Evolutionary conservation across 2,329 filamentous ascomycete genomes (phyloP).

Genomic region (Pseudogymnoascus sp.): DNA sequence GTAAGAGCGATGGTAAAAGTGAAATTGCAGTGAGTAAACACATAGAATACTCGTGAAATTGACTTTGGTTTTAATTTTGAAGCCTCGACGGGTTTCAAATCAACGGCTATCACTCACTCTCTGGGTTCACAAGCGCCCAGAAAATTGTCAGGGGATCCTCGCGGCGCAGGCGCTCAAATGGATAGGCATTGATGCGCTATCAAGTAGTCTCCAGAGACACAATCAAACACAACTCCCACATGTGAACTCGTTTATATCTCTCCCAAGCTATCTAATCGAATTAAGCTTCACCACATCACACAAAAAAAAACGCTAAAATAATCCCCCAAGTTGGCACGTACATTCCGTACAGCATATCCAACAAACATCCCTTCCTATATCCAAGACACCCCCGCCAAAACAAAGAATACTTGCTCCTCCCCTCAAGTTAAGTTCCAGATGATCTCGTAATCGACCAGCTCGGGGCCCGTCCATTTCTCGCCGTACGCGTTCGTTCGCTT

Average conservation of each 20-base stretch:
- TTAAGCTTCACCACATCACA: not conserved
- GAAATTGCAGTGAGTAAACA: no score
- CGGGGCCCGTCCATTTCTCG: constrained; percentile 44
- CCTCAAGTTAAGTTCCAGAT: constrained; percentile 41
- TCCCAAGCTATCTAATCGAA: not conserved
- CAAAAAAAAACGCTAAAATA: not conserved
- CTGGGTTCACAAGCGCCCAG: no score
- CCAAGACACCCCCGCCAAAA: not conserved
- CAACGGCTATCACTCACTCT: no score
- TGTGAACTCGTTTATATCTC: not conserved
- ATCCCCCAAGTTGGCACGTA: not conserved
- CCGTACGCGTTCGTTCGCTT: constrained; percentile 43
- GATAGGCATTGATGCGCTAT: no score
- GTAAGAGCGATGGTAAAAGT: no score
- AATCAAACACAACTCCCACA: not conserved
- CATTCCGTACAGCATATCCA: not conserved
- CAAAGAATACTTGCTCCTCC: no score
- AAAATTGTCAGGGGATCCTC: no score
- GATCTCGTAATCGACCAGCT: constrained; percentile 39
- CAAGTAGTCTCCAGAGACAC: no score
- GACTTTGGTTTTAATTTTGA: no score
- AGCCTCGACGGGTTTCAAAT: no score
- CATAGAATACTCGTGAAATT: no score
- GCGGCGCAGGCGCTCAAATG: no score
- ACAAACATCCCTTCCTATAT: not conserved